Evolutionary conservation across 2,329 filamentous ascomycete species (phyloP).

Genomic region (Colletotrichum chlorophyti): DNA sequence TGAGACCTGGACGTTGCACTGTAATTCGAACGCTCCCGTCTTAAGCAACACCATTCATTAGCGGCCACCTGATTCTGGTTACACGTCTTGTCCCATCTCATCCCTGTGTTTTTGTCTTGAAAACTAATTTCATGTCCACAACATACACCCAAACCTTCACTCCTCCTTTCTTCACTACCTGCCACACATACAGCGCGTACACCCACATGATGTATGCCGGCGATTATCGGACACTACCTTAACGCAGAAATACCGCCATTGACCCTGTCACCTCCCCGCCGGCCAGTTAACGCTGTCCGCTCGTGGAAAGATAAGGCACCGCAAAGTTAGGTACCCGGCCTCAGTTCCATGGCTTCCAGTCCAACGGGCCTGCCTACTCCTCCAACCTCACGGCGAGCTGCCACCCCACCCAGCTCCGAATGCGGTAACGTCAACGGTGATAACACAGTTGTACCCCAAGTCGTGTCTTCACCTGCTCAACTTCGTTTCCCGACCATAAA

Average conservation of each 20-base stretch:
- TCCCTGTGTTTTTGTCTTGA: constrained; percentile 5
- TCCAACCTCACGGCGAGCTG: constrained; percentile 63
- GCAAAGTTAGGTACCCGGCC: too few species aligned
- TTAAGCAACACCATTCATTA: too few species aligned
- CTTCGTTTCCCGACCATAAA: constrained; percentile 16
- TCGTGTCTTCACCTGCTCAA: constrained; percentile 1
- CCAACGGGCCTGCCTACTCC: constrained; percentile 50
- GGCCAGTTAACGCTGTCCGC: too few species aligned
- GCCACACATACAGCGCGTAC: neutral
- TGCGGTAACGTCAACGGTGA: constrained; percentile 11
- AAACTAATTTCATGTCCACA: constrained; percentile 2
- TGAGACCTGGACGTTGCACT: too few species aligned
- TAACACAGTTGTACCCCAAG: constrained; percentile 17
- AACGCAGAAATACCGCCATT: too few species aligned
- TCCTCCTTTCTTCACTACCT: neutral
- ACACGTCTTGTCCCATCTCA: constrained; percentile 12
- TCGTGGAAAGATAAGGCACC: too few species aligned
- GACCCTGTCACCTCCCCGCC: neutral
- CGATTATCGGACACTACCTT: constrained; percentile 7
- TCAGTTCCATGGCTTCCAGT: constrained; percentile 62
- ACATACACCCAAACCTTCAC: neutral
- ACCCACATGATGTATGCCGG: constrained; percentile 13
- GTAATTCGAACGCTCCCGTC: neutral
- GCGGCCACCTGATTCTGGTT: neutral
- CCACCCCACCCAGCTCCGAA: constrained; percentile 63